phyloP scores from a whole-genome alignment of 495 filamentous ascomycete genomes.

The Aspergillus cristatus region DNA sequence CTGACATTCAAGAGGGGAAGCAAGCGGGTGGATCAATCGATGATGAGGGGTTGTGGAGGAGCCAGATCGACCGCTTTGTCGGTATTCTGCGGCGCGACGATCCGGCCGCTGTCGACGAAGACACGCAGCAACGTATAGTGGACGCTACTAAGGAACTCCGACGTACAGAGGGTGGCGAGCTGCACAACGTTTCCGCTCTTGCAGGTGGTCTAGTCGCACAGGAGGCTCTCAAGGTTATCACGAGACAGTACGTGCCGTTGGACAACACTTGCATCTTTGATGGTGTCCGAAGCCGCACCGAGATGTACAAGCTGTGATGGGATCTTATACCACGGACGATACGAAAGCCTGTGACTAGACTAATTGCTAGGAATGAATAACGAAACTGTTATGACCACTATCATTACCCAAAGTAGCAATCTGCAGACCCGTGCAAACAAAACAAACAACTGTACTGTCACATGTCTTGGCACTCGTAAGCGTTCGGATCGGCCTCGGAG shows the following conservation, averaged over 20 bases:
- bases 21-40: conserved; percentile 18
- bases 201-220: conserved; percentile 90
- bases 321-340: too few relatives aligned
- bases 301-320: conserved; percentile 44
- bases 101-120: conserved; percentile 32
- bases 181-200: conserved; percentile 90
- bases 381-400: too few relatives aligned
- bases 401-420: too few relatives aligned
- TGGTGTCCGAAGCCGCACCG: conserved; percentile 70
- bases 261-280: conserved; percentile 93
- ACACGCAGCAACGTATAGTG: conserved; percentile 30
- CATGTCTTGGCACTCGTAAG: too few relatives aligned
- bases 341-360: too few relatives aligned
- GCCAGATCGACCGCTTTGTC: conserved; percentile 36
- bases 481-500: too few relatives aligned
- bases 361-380: too few relatives aligned
- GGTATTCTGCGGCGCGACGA: conserved; percentile 37
- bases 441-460: too few relatives aligned
- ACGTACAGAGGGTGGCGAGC: conserved; percentile 72
- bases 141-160: conserved; percentile 57
- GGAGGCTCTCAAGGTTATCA: conserved; percentile 93
- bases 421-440: too few relatives aligned
- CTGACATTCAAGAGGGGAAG: conserved; percentile 26
- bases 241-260: conserved; percentile 90
- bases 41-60: conserved; percentile 25